Conservation (phyloP, 352 stramenopile species). For the Pythium coloratum region DNA sequence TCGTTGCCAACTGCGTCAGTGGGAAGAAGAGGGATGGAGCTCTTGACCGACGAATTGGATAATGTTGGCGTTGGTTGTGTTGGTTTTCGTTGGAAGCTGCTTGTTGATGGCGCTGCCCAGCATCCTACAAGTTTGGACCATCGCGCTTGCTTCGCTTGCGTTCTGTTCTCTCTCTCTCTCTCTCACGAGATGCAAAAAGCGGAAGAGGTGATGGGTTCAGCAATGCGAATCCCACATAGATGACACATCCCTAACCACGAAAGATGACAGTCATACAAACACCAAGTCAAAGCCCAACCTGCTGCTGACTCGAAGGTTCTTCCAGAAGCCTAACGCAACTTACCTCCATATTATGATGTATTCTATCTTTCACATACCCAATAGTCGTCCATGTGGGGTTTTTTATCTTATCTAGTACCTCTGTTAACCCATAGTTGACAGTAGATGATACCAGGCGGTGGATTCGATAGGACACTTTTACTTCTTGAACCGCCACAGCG, state of each 20-base stretch:
- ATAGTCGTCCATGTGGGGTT: too few relatives aligned
- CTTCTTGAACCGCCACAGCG: not conserved
- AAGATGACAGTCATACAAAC: not conserved
- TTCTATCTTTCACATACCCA: not conserved
- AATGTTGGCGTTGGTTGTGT: constrained; percentile 3
- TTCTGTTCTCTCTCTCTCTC: not conserved
- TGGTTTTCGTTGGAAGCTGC: not conserved
- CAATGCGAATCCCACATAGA: not conserved
- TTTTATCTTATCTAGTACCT: not conserved
- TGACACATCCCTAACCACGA: not conserved
- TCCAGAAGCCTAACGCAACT: too few relatives aligned
- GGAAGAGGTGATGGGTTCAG: not conserved
- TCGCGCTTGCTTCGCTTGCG: not conserved
- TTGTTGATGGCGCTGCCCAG: not conserved
- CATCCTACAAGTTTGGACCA: not conserved
- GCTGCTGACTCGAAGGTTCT: not conserved
- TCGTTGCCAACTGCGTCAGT: not conserved
- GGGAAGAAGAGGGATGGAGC: not conserved
- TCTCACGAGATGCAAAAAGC: not conserved
- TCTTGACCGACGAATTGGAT: constrained; percentile 2
- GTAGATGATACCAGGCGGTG: not conserved
- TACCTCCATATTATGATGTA: too few relatives aligned
- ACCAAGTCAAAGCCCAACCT: not conserved
- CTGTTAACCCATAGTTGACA: not conserved
- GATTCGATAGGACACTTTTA: not conserved